phyloP scores from a whole-genome alignment of 2,329 filamentous ascomycete species.

The Trichoderma sp. region DNA sequence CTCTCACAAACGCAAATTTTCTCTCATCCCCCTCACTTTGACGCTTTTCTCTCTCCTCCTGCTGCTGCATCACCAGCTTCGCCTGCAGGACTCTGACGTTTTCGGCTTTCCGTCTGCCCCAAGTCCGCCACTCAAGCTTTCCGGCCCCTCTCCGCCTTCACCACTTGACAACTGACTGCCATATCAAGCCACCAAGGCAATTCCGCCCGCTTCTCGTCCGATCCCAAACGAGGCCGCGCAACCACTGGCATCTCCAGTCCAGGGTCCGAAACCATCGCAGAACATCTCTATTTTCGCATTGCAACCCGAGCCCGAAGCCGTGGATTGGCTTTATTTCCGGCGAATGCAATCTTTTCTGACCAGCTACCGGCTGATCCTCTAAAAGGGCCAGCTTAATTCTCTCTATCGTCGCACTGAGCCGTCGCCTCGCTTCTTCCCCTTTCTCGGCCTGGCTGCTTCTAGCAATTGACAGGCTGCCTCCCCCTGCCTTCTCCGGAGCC shows the following conservation, averaged over 20 bases:
- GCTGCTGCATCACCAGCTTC: neutral
- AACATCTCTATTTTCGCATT: neutral
- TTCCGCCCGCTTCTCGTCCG: conserved; percentile 1
- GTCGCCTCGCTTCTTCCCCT: neutral
- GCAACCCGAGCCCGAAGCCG: neutral
- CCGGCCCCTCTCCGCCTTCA: conserved; percentile 2
- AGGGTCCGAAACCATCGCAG: neutral
- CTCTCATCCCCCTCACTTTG: neutral
- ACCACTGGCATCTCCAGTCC: neutral
- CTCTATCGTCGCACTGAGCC: neutral
- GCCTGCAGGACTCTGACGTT: neutral
- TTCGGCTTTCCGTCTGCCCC: neutral
- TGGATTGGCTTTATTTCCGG: neutral
- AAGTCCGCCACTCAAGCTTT: neutral
- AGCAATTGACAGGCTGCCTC: conserved; percentile 15
- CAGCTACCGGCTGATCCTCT: neutral
- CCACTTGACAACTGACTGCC: conserved; percentile 2
- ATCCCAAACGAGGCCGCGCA: neutral
- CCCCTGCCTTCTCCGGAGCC: neutral
- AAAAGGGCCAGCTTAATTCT: neutral
- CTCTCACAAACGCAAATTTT: neutral
- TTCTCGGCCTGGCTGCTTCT: conserved; percentile 9
- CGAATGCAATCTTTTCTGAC: neutral
- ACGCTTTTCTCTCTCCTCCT: neutral
- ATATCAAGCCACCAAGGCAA: conserved; percentile 11